Evolutionary conservation across 2,329 filamentous ascomycete genomes (phyloP).

Genomic region (Monilinia fructigena): DNA sequence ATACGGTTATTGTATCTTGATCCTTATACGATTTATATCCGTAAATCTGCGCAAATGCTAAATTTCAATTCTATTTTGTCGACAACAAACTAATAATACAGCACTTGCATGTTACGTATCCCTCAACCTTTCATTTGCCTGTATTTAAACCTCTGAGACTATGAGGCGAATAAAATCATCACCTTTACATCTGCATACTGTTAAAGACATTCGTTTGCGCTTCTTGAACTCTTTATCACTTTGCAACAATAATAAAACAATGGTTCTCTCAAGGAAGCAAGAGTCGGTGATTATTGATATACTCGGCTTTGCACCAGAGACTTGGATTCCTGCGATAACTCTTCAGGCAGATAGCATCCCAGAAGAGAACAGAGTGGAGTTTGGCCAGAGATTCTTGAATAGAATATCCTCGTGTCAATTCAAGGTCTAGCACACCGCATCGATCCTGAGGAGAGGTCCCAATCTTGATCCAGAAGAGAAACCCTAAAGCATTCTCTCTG

Average conservation of each 20-base stretch:
- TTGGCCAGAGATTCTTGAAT: background rate
- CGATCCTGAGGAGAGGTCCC: background rate
- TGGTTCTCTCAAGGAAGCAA: no score
- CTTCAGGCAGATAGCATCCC: background rate
- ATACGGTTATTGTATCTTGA: background rate
- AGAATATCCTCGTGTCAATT: background rate
- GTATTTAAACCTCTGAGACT: background rate
- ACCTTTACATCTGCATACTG: no score
- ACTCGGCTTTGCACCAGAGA: background rate
- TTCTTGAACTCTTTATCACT: no score
- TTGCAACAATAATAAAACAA: no score
- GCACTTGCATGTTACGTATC: background rate
- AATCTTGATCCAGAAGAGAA: constrained; percentile 1
- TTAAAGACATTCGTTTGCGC: no score
- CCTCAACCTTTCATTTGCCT: background rate
- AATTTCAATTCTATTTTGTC: background rate
- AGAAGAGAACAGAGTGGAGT: background rate
- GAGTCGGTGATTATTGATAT: background rate
- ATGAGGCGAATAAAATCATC: background rate
- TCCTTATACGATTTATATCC: background rate
- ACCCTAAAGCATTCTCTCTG: background rate
- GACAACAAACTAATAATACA: background rate
- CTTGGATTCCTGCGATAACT: background rate
- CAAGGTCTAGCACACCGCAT: background rate
- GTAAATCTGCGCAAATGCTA: background rate